Percentiles rank a stretch among this genome's conserved stretches.
Conservation (phyloP, 768 basidiomycete species). For the Suillus luteus region DNA sequence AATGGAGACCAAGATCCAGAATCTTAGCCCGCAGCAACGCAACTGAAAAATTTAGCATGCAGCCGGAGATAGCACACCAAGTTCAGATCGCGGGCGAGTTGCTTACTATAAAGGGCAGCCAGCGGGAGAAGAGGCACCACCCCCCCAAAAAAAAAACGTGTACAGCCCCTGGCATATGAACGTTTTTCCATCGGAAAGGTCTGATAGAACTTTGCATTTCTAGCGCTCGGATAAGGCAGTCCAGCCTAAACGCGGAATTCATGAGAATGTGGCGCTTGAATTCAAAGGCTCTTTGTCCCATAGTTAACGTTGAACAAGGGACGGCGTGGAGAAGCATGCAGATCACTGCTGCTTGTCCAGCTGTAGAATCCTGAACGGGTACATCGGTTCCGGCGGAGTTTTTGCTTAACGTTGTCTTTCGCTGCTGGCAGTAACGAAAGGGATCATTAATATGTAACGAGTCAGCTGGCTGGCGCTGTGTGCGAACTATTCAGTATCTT, state of each 20-base stretch:
- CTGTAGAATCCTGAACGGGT: slow-evolving; percentile 8
- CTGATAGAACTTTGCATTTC: slow-evolving; percentile 23
- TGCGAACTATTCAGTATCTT: neutral
- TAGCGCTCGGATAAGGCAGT: slow-evolving; percentile 19
- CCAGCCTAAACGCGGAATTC: slow-evolving; percentile 21
- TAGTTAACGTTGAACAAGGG: neutral
- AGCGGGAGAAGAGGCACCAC: slow-evolving; percentile 12
- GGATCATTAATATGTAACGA: neutral
- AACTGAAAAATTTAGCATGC: neutral
- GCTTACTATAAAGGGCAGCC: slow-evolving; percentile 16
- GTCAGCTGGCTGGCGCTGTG: neutral
- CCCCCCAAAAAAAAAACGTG: slow-evolving; percentile 3
- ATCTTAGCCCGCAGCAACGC: neutral
- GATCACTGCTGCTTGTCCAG: neutral
- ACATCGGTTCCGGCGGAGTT: slow-evolving; percentile 20
- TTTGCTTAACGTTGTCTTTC: slow-evolving; percentile 15
- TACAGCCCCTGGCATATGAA: slow-evolving; percentile 6
- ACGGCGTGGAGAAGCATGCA: slow-evolving; percentile 12
- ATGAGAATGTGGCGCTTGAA: slow-evolving; percentile 1
- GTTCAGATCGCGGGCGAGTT: slow-evolving; percentile 7
- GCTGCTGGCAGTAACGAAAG: slow-evolving; percentile 4
- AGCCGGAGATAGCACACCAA: slow-evolving; percentile 19
- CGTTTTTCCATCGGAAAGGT: slow-evolving; percentile 33
- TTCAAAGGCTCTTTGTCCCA: slow-evolving; percentile 2
- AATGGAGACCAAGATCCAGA: slow-evolving; percentile 3